These are phyloP conservation scores for Vaccinium myrtillus DNA, from an alignment of 148 eudicot species.

Conservation along the genomic window DNA sequence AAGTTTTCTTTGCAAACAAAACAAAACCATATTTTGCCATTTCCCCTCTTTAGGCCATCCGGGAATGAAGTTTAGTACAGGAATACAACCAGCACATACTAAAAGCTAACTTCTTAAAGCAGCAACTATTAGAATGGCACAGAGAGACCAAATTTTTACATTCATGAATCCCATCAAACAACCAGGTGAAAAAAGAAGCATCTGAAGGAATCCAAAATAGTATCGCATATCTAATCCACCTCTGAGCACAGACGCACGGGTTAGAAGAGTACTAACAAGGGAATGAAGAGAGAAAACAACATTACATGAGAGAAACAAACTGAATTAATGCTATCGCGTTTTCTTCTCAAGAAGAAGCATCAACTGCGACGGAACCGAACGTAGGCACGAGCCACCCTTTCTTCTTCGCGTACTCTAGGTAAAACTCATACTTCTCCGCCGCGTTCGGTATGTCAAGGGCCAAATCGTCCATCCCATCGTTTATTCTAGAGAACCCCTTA, in stretches of 20 bases:
- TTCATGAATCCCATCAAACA: neutral
- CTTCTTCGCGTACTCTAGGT: slow-evolving; percentile 52
- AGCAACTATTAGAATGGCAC: slow-evolving; percentile 7
- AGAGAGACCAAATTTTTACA: slow-evolving; percentile 5
- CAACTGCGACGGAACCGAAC: slow-evolving; percentile 26
- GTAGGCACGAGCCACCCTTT: slow-evolving; percentile 67
- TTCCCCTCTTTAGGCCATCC: too few species aligned
- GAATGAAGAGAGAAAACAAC: neutral
- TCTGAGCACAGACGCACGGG: neutral
- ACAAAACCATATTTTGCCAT: too few species aligned
- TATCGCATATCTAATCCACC: slow-evolving; percentile 10
- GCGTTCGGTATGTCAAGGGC: slow-evolving; percentile 96
- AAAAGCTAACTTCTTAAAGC: neutral
- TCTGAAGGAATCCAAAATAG: slow-evolving; percentile 3
- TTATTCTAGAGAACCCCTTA: slow-evolving; percentile 73
- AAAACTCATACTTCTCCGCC: slow-evolving; percentile 52
- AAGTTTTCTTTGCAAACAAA: too few species aligned
- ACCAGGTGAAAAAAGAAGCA: neutral
- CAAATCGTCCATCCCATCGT: slow-evolving; percentile 83
- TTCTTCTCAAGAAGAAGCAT: slow-evolving; percentile 28
- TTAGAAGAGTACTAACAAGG: neutral
- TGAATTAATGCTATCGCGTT: neutral
- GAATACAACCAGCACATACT: neutral
- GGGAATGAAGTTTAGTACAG: too few species aligned
- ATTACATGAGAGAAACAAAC: slow-evolving; percentile 7